phyloP scores from a whole-genome alignment of 257 asterid genomes.

The Cynanchum wilfordii region DNA sequence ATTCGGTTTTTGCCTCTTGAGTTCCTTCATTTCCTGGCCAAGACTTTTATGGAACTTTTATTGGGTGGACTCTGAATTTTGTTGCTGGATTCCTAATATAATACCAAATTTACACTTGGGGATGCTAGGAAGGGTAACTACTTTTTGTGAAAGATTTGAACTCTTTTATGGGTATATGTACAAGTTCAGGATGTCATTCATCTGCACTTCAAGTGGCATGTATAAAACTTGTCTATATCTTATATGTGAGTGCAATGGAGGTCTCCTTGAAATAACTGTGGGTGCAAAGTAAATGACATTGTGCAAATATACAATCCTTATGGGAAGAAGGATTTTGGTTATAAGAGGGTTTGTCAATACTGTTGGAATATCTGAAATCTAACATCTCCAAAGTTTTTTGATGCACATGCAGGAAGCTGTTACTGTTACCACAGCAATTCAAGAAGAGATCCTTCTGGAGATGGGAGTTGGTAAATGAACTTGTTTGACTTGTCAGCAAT shows the following conservation, averaged over 20 bases:
- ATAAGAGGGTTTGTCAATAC: not conserved
- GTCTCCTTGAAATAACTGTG: slow-evolving; percentile 6
- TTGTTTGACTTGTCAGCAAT: not conserved
- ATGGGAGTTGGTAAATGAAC: slow-evolving; percentile 77
- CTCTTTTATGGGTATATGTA: not conserved
- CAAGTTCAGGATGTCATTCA: not conserved
- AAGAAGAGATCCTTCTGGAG: slow-evolving; percentile 75
- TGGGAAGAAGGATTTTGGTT: not conserved
- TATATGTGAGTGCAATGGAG: not conserved
- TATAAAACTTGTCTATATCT: not conserved
- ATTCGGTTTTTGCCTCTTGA: not conserved
- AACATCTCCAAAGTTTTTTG: not conserved
- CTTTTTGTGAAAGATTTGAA: not conserved
- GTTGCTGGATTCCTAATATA: not conserved
- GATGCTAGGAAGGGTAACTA: not conserved
- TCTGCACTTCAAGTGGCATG: not conserved
- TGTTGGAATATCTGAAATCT: not conserved
- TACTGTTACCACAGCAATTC: slow-evolving; percentile 73
- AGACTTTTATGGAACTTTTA: not conserved
- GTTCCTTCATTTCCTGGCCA: not conserved
- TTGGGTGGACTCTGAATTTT: not conserved
- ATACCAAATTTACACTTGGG: not conserved
- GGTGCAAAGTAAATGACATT: not conserved
- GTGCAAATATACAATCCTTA: not conserved
- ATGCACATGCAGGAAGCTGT: slow-evolving; percentile 65